Conservation (phyloP, 1,139 yeast genomes). For the Pichia sp. region DNA sequence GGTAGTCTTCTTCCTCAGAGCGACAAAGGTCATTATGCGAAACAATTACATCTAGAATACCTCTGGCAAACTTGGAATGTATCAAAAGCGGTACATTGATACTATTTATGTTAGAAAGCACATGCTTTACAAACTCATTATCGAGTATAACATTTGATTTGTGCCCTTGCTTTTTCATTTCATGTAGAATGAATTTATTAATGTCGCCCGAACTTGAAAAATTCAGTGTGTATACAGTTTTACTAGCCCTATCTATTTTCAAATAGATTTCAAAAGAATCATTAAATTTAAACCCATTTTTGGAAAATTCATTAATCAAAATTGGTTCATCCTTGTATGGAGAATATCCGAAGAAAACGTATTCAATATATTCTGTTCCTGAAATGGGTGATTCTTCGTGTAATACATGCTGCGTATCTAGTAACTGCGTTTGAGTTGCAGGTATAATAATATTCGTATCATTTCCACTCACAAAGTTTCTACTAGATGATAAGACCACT, state of each 20-base stretch:
- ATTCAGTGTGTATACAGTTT: slow-evolving; percentile 3
- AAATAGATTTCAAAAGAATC: slow-evolving; percentile 16
- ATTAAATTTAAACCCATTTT: slow-evolving; percentile 4
- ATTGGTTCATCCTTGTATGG: slow-evolving; percentile 8
- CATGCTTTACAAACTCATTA: no score
- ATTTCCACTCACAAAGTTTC: not conserved
- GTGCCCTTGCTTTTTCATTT: no score
- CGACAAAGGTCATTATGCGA: no score
- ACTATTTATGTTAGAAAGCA: no score
- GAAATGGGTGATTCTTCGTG: not conserved
- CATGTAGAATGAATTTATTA: no score
- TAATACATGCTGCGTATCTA: not conserved
- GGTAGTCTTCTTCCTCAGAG: no score
- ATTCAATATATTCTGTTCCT: not conserved
- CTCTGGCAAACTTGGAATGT: no score
- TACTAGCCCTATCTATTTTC: not conserved
- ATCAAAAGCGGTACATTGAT: no score
- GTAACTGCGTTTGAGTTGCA: not conserved
- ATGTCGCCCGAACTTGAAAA: not conserved
- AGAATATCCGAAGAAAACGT: slow-evolving; percentile 8
- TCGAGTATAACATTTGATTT: no score
- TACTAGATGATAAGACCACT: not conserved
- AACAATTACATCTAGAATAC: no score
- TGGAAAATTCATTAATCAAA: slow-evolving; percentile 2
- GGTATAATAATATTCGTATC: not conserved